Base-by-base conservation (phyloP, 2,329 filamentous ascomycete genomes). In the Conoideocrella luteorostrata region DNA sequence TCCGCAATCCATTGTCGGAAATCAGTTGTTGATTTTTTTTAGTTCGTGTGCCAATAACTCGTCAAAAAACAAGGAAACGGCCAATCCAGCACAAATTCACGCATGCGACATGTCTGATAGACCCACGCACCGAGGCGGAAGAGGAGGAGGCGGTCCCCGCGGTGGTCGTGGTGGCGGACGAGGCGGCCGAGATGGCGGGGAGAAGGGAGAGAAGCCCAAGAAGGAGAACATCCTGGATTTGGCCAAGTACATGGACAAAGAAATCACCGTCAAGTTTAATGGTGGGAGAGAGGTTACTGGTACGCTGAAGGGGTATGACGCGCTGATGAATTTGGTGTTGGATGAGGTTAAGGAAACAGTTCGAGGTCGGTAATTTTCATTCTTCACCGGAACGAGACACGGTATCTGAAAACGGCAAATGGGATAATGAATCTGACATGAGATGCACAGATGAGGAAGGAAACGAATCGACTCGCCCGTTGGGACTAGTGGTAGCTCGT, bases 191-290 rank as follows among this genome's bases (percentile, higher is more conserved):
- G 61, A 68, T 48, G 76, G 70, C 45, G 69, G 64, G 28, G 63
- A 77, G 49, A 69, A 77, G 50, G 68, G 76, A 54, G 87, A 94
- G 68, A 80, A 84, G 56, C 88, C 89, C 48, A 96, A 95, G 80
- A 97, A 97, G 75, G 93, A 98, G 69, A 97, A 96, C 65, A 98
- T 98, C 57, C 79, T 98, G 43, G 91, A 98, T 61, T 68, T 98
- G 58, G 81, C 76, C 62, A 95, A 95, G 71, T 98, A 97, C 67
- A 89, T 95, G 85, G 89, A 98, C 67, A 95, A 96, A 78, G 78
- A 85, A 61, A 88, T 98, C 54, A 86, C 78, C 9, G 90, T 98
- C 62, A 97, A 97, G 69, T 97, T 98, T 66, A 96, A 88, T 60
- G 93, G 93, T 33, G 93, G 93, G 1, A 74, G 91, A 48, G 89